A percentile compares a stretch with the other conserved stretches of the same genome.
Conservation (phyloP, 352 stramenopile species). For the Globisporangium uncinulatum region DNA sequence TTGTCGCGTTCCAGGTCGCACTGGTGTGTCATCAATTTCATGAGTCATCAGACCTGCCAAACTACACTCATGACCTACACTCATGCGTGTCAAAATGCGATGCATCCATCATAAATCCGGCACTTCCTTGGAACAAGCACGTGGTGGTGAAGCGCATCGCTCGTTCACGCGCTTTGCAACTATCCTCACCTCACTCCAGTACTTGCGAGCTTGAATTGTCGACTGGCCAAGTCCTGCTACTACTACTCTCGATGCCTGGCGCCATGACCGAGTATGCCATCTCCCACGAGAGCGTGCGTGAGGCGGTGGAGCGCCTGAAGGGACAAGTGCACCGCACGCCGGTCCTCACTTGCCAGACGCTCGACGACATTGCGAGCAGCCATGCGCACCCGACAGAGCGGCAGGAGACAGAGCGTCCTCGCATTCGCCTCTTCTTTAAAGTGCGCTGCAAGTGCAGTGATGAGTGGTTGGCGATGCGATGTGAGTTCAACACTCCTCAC, state of each 20-base stretch:
- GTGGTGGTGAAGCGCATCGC: too few relatives aligned
- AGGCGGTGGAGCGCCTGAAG: conserved; percentile 46
- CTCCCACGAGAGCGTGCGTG: conserved; percentile 40
- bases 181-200: not conserved
- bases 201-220: not conserved
- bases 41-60: too few relatives aligned
- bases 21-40: too few relatives aligned
- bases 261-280: conserved; percentile 37
- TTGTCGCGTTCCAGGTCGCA: not conserved
- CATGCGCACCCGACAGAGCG: not conserved
- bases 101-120: too few relatives aligned
- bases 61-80: not conserved
- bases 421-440: conserved; percentile 59
- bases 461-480: too few relatives aligned
- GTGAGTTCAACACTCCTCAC: too few relatives aligned
- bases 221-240: not conserved
- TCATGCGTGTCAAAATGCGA: not conserved
- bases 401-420: not conserved
- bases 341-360: conserved; percentile 48
- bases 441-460: conserved; percentile 12
- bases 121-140: too few relatives aligned
- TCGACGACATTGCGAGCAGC: conserved; percentile 42
- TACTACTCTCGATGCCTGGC: not conserved
- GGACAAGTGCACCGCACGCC: conserved; percentile 57
- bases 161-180: too few relatives aligned